phyloP scores from a whole-genome alignment of 2,329 filamentous ascomycete genomes.

The Scytalidium lignicola region DNA sequence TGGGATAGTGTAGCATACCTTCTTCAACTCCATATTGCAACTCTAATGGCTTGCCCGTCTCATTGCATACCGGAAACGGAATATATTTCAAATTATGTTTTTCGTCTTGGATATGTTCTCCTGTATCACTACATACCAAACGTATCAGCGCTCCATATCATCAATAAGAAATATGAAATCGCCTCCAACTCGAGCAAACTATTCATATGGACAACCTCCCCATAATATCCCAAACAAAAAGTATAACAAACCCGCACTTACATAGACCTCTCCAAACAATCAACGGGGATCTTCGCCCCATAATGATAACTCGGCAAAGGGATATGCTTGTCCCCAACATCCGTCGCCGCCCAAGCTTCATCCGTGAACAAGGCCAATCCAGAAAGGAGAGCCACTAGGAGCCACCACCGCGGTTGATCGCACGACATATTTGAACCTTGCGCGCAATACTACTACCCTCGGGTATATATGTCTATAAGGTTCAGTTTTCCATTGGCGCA shows the following conservation, averaged over 20 bases:
- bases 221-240: too few species aligned
- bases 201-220: too few species aligned
- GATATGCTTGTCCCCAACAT: slow-evolving; percentile 19
- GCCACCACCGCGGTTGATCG: not conserved
- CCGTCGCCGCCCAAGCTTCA: not conserved
- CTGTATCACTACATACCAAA: slow-evolving; percentile 62
- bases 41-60: slow-evolving; percentile 76
- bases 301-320: slow-evolving; percentile 57
- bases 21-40: slow-evolving; percentile 77
- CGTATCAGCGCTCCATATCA: too few species aligned
- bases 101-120: slow-evolving; percentile 80
- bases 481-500: not conserved
- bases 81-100: slow-evolving; percentile 85
- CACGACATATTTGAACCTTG: not conserved
- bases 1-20: too few species aligned
- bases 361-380: not conserved
- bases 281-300: slow-evolving; percentile 62
- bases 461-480: not conserved
- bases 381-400: not conserved
- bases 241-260: too few species aligned
- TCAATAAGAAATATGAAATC: not conserved
- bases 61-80: slow-evolving; percentile 85
- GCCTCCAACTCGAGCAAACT: not conserved
- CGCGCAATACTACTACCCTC: not conserved
- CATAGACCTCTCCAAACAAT: slow-evolving; percentile 71